These are phyloP conservation scores for Sisymbrium irio DNA, from an alignment of 345 rosid genomes.

Conservation along the genomic window DNA sequence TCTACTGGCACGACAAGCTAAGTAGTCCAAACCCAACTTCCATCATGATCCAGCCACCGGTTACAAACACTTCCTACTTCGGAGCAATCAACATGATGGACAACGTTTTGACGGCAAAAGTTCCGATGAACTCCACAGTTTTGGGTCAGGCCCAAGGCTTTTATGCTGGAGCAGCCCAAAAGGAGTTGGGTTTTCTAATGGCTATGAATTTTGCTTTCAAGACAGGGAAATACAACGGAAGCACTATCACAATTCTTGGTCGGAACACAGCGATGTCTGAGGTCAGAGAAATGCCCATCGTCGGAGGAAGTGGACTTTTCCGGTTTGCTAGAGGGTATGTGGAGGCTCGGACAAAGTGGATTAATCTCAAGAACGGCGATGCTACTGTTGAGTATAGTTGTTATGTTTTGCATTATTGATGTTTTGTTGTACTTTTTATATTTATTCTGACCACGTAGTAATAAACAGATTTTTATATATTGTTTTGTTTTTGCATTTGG, in stretches of 20 bases:
- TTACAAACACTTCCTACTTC: conserved; percentile 40
- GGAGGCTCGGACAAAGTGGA: conserved; percentile 43
- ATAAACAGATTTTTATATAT: neutral
- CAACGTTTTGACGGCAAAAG: conserved; percentile 57
- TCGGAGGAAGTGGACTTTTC: conserved; percentile 78
- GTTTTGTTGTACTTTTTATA: neutral
- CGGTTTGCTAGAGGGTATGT: conserved; percentile 77
- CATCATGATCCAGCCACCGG: conserved; percentile 37
- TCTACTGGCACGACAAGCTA: conserved; percentile 67
- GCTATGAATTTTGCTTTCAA: conserved; percentile 65
- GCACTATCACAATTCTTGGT: conserved; percentile 63
- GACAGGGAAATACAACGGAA: conserved; percentile 69
- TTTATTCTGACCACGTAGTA: conserved; percentile 1
- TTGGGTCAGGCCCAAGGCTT: conserved; percentile 81
- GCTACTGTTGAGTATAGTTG: conserved; percentile 55
- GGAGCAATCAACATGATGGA: conserved; percentile 62
- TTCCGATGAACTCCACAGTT: conserved; percentile 49
- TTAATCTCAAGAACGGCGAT: conserved; percentile 39
- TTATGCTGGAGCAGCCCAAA: conserved; percentile 52
- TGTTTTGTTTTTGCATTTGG: neutral
- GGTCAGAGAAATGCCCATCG: conserved; percentile 74
- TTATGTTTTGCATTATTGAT: conserved; percentile 55
- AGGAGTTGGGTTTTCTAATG: conserved; percentile 60
- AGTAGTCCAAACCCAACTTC: conserved; percentile 55
- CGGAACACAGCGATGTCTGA: conserved; percentile 49